Evolutionary conservation across 1,284 basidiomycete species (phyloP).

Genomic region (Chondrostereum purpureum): DNA sequence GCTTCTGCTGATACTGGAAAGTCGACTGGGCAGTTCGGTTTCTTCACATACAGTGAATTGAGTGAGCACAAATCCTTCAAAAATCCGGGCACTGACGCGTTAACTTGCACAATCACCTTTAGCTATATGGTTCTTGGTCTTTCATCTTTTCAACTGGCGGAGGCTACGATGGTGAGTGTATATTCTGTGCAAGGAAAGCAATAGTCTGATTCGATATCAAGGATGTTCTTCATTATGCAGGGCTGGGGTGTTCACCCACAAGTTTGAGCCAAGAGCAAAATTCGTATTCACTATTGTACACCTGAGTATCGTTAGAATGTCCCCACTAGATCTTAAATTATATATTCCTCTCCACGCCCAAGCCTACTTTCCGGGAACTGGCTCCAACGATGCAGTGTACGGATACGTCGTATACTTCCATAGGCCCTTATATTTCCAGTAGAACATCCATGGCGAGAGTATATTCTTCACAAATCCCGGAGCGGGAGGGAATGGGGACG

Average conservation of each 20-base stretch:
- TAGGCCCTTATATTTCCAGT: slow-evolving; percentile 14
- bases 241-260: slow-evolving; percentile 1
- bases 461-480: slow-evolving; percentile 15
- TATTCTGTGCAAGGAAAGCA: background rate
- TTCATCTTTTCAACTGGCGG: background rate
- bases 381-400: background rate
- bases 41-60: slow-evolving; percentile 63
- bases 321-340: too few relatives aligned
- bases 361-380: background rate
- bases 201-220: background rate
- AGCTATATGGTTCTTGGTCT: slow-evolving; percentile 1
- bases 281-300: too few relatives aligned
- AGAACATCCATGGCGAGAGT: slow-evolving; percentile 14
- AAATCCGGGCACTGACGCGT: background rate
- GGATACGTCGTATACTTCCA: slow-evolving; percentile 11
- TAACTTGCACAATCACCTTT: background rate
- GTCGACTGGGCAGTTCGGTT: slow-evolving; percentile 47
- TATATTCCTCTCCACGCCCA: too few relatives aligned
- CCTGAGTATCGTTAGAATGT: too few relatives aligned
- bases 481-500: slow-evolving; percentile 16
- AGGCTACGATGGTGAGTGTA: background rate
- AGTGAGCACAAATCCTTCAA: background rate
- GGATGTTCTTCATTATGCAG: slow-evolving; percentile 3
- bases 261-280: background rate
- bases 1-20: slow-evolving; percentile 26